These are phyloP conservation scores for Talaromyces islandicus DNA, from an alignment of 2,329 filamentous ascomycete species.

Conservation along the genomic window DNA sequence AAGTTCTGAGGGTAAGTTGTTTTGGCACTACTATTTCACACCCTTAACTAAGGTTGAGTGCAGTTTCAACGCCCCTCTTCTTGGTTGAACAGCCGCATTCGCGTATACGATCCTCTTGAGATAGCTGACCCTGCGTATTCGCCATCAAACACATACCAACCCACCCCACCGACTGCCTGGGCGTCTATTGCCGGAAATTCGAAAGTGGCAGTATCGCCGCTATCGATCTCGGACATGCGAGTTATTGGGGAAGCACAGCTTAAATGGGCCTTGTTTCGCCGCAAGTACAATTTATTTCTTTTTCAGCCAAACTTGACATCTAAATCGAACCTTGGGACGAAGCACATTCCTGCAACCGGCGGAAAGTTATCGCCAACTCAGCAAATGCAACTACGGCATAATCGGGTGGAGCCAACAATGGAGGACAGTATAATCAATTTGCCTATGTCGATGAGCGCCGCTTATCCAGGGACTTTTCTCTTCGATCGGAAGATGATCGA, in stretches of 20 bases:
- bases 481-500: conserved; percentile 45
- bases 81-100: conserved; percentile 56
- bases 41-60: not conserved
- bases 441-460: conserved; percentile 58
- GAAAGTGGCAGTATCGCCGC: conserved; percentile 47
- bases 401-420: conserved; percentile 17
- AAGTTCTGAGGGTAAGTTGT: conserved; percentile 47
- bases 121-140: conserved; percentile 26
- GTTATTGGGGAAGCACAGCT: conserved; percentile 60
- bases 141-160: conserved; percentile 39
- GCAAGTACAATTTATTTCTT: conserved; percentile 62
- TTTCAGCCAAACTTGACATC: conserved; percentile 41
- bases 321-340: conserved; percentile 30
- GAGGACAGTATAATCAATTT: conserved; percentile 53
- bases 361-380: conserved; percentile 46
- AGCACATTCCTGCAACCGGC: conserved; percentile 37
- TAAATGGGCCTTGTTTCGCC: conserved; percentile 56
- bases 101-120: conserved; percentile 50
- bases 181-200: conserved; percentile 33
- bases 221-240: conserved; percentile 53
- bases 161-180: conserved; percentile 37
- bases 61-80: conserved; percentile 59
- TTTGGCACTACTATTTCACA: not conserved
- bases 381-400: conserved; percentile 35
- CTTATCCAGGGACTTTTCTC: conserved; percentile 59